phyloP scores from a whole-genome alignment of 352 stramenopile species.

The Phytophthora ohioensis region DNA sequence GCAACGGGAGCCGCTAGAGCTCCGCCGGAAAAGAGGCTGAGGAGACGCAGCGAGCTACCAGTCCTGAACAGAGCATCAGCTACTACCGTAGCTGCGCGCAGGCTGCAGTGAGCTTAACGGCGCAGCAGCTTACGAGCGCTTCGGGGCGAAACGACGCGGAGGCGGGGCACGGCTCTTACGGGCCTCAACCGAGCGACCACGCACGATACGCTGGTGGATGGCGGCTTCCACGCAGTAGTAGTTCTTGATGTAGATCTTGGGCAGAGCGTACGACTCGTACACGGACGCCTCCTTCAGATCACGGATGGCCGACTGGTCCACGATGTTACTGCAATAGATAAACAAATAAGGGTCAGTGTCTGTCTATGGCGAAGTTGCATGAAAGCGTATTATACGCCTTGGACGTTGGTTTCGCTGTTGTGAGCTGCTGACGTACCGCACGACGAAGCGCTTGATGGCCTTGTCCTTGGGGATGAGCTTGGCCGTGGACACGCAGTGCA shows the following conservation, averaged over 20 bases:
- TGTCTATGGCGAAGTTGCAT: background rate
- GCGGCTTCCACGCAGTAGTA: conserved; percentile 99
- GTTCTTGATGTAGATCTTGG: conserved; percentile 99
- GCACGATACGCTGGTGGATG: conserved; percentile 99
- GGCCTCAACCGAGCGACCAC: conserved; percentile 94
- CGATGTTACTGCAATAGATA: conserved; percentile 93
- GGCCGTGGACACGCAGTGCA: conserved; percentile 98
- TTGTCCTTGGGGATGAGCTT: conserved; percentile 99
- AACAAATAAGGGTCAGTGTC: conserved; percentile 6
- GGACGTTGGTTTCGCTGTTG: conserved; percentile 1
- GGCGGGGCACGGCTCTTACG: conserved; percentile 96
- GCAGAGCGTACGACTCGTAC: conserved; percentile 99
- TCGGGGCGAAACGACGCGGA: conserved; percentile 78
- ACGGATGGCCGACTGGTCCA: conserved; percentile 98
- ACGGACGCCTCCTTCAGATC: conserved; percentile 99
- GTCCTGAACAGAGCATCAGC: conserved; percentile 40
- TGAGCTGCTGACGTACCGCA: conserved; percentile 71
- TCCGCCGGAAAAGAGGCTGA: background rate
- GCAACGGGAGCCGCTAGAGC: background rate
- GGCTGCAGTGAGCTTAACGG: conserved; percentile 10
- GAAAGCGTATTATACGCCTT: conserved; percentile 7
- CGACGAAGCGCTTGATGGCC: conserved; percentile 94
- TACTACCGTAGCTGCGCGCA: conserved; percentile 17
- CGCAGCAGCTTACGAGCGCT: conserved; percentile 65
- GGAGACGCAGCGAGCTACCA: conserved; percentile 11